Evolutionary conservation across 1,284 basidiomycete species (phyloP).

Genomic region (Irpex lacteus): DNA sequence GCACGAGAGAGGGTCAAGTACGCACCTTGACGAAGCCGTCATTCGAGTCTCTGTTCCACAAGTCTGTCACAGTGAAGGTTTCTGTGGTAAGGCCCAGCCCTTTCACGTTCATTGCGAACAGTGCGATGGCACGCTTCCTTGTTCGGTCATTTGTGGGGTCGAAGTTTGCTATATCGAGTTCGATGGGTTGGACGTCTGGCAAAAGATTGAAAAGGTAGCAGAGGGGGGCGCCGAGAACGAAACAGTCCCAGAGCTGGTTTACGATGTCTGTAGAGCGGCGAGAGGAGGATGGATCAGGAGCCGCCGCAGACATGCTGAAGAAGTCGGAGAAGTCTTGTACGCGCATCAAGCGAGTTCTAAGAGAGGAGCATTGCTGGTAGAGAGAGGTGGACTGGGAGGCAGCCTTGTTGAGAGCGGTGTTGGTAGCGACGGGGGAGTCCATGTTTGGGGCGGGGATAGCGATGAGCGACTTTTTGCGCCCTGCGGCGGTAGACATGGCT

Average conservation of each 20-base stretch:
- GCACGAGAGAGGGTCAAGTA: slow-evolving; percentile 5
- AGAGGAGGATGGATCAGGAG: slow-evolving; percentile 47
- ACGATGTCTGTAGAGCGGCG: slow-evolving; percentile 84
- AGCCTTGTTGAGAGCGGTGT: slow-evolving; percentile 83
- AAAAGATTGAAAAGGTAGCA: slow-evolving; percentile 95
- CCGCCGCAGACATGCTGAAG: slow-evolving; percentile 48
- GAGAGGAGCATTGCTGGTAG: slow-evolving; percentile 83
- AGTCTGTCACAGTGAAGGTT: slow-evolving; percentile 81
- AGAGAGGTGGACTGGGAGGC: slow-evolving; percentile 80
- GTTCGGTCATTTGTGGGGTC: slow-evolving; percentile 71
- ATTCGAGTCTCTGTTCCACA: slow-evolving; percentile 88
- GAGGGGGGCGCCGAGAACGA: slow-evolving; percentile 90
- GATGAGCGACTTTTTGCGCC: slow-evolving; percentile 80
- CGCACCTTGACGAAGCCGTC: slow-evolving; percentile 94
- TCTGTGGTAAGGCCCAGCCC: slow-evolving; percentile 60
- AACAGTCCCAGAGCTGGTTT: slow-evolving; percentile 91
- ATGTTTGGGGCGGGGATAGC: slow-evolving; percentile 64
- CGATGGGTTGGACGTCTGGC: slow-evolving; percentile 64
- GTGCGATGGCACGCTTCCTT: slow-evolving; percentile 77
- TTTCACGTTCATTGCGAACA: slow-evolving; percentile 74
- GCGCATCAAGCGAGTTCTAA: slow-evolving; percentile 71
- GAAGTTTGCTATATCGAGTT: slow-evolving; percentile 65
- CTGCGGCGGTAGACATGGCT: slow-evolving; percentile 65
- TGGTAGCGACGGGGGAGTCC: slow-evolving; percentile 71
- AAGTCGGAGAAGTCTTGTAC: slow-evolving; percentile 70